A percentile compares a stretch with the other conserved stretches of the same genome.
Evolutionary conservation across 2,329 filamentous ascomycete species (phyloP).

Genomic region (Penicillium sp.): DNA sequence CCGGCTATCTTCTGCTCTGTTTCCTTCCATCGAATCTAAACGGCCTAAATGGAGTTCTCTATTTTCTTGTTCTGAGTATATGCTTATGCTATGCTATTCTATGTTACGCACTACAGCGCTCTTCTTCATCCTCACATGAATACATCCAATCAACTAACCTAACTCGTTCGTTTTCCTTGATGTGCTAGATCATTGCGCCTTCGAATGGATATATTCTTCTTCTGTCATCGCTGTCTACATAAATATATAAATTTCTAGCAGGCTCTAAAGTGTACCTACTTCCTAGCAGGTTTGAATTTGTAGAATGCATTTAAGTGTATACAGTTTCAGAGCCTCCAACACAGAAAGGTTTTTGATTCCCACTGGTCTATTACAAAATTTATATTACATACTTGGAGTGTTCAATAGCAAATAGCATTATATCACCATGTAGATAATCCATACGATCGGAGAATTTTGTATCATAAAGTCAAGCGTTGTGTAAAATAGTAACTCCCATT

Average conservation of each 20-base stretch:
- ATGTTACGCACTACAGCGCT: neutral
- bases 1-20: neutral
- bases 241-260: neutral
- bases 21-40: neutral
- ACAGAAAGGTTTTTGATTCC: too few species aligned
- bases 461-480: neutral
- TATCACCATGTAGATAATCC: neutral
- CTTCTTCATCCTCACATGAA: neutral
- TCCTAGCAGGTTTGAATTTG: too few species aligned
- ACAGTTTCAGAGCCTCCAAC: too few species aligned
- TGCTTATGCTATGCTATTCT: neutral
- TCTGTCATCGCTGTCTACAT: neutral
- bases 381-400: neutral
- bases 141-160: neutral
- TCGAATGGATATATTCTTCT: neutral
- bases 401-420: neutral
- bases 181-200: neutral
- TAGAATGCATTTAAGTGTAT: too few species aligned
- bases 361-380: neutral
- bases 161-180: neutral
- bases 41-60: neutral
- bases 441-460: neutral
- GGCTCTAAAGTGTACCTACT: too few species aligned
- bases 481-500: slow-evolving; percentile 14
- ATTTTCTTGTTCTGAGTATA: neutral